Base-by-base conservation (phyloP, 345 rosid species). In the Odontarrhena argentea region DNA sequence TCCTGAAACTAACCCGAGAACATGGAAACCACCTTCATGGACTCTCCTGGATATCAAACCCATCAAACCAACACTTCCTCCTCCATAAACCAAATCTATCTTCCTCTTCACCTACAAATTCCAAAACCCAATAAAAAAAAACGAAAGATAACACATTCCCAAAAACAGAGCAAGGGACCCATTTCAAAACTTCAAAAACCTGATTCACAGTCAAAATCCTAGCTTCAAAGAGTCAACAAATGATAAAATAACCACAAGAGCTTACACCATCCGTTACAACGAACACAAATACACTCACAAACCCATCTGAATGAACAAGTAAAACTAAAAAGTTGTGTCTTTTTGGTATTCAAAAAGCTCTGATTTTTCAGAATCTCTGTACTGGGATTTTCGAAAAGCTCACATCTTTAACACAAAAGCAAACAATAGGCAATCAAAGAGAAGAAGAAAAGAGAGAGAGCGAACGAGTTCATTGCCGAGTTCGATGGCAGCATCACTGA, bases 41-140 rank as follows among this genome's bases (percentile, higher is more conserved):
- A 87, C 99, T 61, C 89, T 85, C 81, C 75, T 82, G 57, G 99
- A 88, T 50, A 94, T 84, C 80, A 91, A 74, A 74, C 98, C 98
- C 98, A 90, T 93, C 68, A 93, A 71, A 25, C 98, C 98, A 82
- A 91, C 83, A 79, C 97, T 90, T 71, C 97, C 98, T 63, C 98
- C 98, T 55, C 97, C 97, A 53, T 93, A 93, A 56, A 93, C 98
- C 82, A 93, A 77, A 55, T 90, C 88, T 48, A 86, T 87, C 82
- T 86, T 87, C 82, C 92, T 83, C 74, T 79, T 82, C 74, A 91
- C 96, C 95, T 93, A 80, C 50, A 76, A 65, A 2, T 73, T 76
- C 64, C 18, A 32, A 55, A 51, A 40, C 18, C 50, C 42, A 69
- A 49, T 62, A 51, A 54, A 34, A 1, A n/a, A 55, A 26, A 47